A percentile compares a stretch with the other conserved stretches of the same genome.
Conservation (phyloP, 257 asterid genomes). For the Gardenia jasminoides region DNA sequence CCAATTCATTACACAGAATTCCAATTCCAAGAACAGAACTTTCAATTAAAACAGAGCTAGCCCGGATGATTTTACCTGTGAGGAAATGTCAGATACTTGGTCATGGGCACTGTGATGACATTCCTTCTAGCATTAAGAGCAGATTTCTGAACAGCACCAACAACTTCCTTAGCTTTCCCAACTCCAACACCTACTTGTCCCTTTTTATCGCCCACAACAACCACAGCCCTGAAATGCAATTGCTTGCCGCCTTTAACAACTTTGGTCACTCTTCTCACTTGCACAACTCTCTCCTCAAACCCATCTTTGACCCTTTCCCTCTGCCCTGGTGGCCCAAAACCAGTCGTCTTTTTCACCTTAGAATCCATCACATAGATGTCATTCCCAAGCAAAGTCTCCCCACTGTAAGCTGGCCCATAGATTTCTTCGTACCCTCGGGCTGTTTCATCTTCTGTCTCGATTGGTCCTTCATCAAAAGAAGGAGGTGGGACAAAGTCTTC, state of each 20-base stretch:
- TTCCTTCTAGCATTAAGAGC: conserved; percentile 88
- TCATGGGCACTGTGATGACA: conserved; percentile 72
- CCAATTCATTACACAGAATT: not conserved
- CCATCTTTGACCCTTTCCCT: conserved; percentile 80
- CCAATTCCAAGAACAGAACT: not conserved
- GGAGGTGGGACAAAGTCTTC: conserved; percentile 62
- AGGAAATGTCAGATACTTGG: conserved; percentile 87
- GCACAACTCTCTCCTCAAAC: conserved; percentile 88
- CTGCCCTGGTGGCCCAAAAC: conserved; percentile 58
- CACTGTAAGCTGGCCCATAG: conserved; percentile 80
- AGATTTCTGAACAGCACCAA: conserved; percentile 80
- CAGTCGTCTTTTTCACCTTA: conserved; percentile 59
- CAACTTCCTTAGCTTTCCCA: conserved; percentile 88
- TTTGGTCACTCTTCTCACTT: conserved; percentile 92
- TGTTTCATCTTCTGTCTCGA: conserved; percentile 74
- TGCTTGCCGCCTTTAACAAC: conserved; percentile 98
- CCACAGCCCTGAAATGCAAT: conserved; percentile 79
- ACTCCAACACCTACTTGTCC: conserved; percentile 96
- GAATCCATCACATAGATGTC: conserved; percentile 67
- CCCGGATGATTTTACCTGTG: conserved; percentile 51
- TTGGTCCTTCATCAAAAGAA: conserved; percentile 72
- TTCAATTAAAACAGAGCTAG: not conserved
- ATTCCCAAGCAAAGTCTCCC: conserved; percentile 68
- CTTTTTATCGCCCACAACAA: conserved; percentile 85
- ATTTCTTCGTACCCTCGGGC: conserved; percentile 72